A percentile compares a stretch with the other conserved stretches of the same genome.
Conservation (phyloP, 345 rosid species). For the Citrus glauca region DNA sequence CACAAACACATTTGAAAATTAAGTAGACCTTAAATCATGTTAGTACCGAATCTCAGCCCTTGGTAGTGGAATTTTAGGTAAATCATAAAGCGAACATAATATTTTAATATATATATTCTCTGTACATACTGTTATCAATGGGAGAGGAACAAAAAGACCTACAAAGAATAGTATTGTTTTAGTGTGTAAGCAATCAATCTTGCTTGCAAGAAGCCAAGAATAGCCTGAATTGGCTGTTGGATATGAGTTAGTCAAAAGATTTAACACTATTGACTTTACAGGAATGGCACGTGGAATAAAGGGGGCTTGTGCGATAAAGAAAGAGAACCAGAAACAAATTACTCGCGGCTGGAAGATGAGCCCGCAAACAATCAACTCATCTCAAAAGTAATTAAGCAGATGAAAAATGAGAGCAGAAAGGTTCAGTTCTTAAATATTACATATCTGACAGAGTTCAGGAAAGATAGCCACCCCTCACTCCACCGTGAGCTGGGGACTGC, state of each 20-base stretch:
- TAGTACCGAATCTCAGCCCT: not conserved
- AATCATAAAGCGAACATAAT: not conserved
- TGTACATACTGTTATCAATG: not conserved
- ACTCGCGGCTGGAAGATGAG: slow-evolving; percentile 42
- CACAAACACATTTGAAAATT: not conserved
- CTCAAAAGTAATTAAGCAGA: slow-evolving; percentile 40
- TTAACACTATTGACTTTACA: slow-evolving; percentile 22
- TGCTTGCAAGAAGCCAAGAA: not conserved
- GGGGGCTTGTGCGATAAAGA: slow-evolving; percentile 70
- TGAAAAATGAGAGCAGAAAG: slow-evolving; percentile 37
- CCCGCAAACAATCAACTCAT: slow-evolving; percentile 46
- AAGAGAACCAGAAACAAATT: slow-evolving; percentile 49
- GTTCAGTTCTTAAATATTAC: slow-evolving; percentile 71
- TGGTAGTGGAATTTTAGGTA: not conserved
- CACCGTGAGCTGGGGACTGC: slow-evolving; percentile 65
- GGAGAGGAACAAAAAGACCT: not conserved
- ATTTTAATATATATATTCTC: too few species aligned
- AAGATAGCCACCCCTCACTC: slow-evolving; percentile 74
- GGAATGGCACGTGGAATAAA: slow-evolving; percentile 71
- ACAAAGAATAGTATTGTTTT: not conserved
- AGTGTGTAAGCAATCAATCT: not conserved
- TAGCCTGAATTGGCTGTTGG: not conserved
- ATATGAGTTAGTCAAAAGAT: not conserved
- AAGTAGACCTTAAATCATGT: not conserved
- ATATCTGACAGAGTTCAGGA: slow-evolving; percentile 61